phyloP scores from a whole-genome alignment of 176 grass and related monocot species.

The Lolium multiflorum region DNA sequence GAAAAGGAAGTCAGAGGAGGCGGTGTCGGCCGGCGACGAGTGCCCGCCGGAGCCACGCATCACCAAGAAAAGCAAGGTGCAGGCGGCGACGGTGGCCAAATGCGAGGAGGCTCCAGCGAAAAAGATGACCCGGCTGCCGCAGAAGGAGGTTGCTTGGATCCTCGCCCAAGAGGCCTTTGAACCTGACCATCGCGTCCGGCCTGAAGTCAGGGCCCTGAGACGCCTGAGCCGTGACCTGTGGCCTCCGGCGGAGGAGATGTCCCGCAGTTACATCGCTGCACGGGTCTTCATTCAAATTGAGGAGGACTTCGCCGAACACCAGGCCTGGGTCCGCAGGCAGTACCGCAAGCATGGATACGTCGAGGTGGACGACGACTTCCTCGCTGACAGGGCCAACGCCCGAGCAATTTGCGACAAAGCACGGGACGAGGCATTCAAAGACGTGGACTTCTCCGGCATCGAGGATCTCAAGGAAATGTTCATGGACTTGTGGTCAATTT shows the following conservation, averaged over 20 bases:
- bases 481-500: neutral
- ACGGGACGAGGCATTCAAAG: neutral
- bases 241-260: neutral
- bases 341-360: neutral
- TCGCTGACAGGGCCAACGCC: neutral
- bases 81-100: neutral
- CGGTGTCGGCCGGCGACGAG: neutral
- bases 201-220: neutral
- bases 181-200: too few species aligned
- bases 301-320: neutral
- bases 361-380: neutral
- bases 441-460: neutral
- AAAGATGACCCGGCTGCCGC: slow-evolving; percentile 22
- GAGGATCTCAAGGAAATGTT: neutral
- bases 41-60: neutral
- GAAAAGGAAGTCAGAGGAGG: neutral
- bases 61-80: neutral
- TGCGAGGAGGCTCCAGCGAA: neutral
- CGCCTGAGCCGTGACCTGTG: neutral
- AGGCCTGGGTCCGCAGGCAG: neutral
- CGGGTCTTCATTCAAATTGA: neutral
- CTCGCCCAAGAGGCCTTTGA: neutral
- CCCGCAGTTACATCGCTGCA: too few species aligned
- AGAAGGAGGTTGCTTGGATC: neutral
- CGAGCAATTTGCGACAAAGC: neutral